Base-by-base conservation (phyloP, 2,329 filamentous ascomycete species). In the Epichloe coenophiala region DNA sequence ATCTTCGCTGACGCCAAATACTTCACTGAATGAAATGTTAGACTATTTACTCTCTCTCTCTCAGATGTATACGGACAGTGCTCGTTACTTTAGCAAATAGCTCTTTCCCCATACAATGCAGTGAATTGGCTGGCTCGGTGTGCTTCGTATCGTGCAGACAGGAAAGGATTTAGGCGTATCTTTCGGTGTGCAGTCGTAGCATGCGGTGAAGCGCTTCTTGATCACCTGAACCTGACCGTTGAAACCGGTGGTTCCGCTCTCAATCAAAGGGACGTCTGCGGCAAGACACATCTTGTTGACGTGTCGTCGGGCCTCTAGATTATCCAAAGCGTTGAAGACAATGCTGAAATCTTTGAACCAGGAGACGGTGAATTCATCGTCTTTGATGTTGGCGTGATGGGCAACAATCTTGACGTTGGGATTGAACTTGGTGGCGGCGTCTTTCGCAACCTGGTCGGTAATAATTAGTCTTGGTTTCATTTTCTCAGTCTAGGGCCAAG, bases 101-200 rank as follows among this genome's bases (percentile, higher is more conserved):
- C 89, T 95, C 70, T 97, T 98, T 19, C 80, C 91, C 93, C 93
- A 98, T 2, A 98, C 91, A 54, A 98, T 98, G 70, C 93, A 97
- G 68, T 98, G 93, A 42, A 98, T 97, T 1, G 91, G 88, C 61
- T 97, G 91, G 57, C 86, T 95, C 0, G 93, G 93, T 0, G 90
- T 98, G 65, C 88, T 96, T 65, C 93, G 81, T 60, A 98, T 97
- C 1, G 93, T 98, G 71, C 93, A 98, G 41, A 97, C 90, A 2
- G 93, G 90, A 62, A 94, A 97, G 1, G 85, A 86, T 65, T 95
- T 97, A 5, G 91, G 91, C 2, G 85, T 81, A 54, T 91, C 86
- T 67, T 98, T 98, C 2, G 82, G 78, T 13, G 82, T 86, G 71
- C 93, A 98, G 63, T 98, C 93, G 66, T 98, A 98, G 71, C 93